These are phyloP conservation scores for Carpinus fangiana DNA, from an alignment of 306 rosid species.

Conservation along the genomic window DNA sequence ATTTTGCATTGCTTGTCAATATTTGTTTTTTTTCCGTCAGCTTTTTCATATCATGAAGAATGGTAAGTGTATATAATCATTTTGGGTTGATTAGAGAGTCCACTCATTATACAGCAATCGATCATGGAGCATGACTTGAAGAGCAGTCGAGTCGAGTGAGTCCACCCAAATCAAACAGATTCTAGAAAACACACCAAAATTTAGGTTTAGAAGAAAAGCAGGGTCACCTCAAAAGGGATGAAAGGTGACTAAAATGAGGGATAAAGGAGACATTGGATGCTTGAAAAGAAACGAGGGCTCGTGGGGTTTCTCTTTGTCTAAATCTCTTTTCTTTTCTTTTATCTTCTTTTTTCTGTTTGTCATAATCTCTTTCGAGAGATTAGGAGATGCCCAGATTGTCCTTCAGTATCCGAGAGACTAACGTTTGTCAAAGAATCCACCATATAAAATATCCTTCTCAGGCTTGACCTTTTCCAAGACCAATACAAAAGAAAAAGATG, in stretches of 20 bases:
- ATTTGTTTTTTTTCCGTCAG: not conserved
- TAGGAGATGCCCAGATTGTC: conserved; percentile 74
- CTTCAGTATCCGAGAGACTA: conserved; percentile 58
- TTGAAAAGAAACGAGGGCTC: conserved; percentile 62
- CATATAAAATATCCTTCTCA: conserved; percentile 31
- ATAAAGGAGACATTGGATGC: conserved; percentile 88
- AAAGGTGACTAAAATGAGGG: conserved; percentile 43
- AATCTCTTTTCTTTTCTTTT: conserved; percentile 42
- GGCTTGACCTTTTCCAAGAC: conserved; percentile 60
- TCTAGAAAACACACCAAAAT: conserved; percentile 28
- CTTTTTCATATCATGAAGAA: not conserved
- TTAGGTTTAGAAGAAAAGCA: conserved; percentile 39
- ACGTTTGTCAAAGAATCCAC: conserved; percentile 94
- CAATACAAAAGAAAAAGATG: conserved; percentile 55
- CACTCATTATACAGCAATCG: not conserved
- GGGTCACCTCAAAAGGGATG: conserved; percentile 85
- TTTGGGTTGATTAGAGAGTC: not conserved
- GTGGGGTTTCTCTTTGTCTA: conserved; percentile 82
- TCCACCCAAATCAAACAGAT: conserved; percentile 4
- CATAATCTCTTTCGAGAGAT: conserved; percentile 52
- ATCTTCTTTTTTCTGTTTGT: conserved; percentile 48
- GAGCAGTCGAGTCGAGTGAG: not conserved
- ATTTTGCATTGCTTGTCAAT: not conserved
- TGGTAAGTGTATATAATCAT: not conserved
- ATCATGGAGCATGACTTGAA: not conserved